Base-by-base conservation (phyloP, 495 filamentous ascomycete species). In the Cladorrhinum samala region DNA sequence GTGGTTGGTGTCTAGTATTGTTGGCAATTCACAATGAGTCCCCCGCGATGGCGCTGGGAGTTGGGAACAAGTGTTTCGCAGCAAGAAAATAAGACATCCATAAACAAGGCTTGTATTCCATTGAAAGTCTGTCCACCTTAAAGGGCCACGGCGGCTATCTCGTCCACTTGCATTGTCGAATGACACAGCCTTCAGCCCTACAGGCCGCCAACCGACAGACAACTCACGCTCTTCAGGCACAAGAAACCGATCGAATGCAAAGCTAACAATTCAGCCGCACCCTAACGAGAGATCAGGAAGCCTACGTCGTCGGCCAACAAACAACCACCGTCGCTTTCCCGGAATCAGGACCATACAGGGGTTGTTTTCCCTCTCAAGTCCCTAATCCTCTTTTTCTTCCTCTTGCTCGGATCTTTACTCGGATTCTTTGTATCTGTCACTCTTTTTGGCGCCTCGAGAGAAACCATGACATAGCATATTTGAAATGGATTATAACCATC, bases 401-500 rank as follows among this genome's bases (percentile, higher is more conserved):
- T 19, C 5, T 20, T 44, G 19, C 41, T 33, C 27, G 27, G 27
- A 33, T 33, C 27, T 33, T 45, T 8, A 6, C 11, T 41, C 14
- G 13, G 5, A n/a, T 11, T 45, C 42, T 33, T 47, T 24, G 20
- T 14, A 37, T 45, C 13, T 24, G 7, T 24, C 20, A 30, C 13
- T 16, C 27, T n/a, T n/a, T n/a, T n/a, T n/a, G 16, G 39, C 17
- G 8, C 39, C 9, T n/a, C 6, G 16, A 17, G 7, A 18, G 36
- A 37, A 21, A 52, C 47, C 43, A 61, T 67, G 58, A 38, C 42
- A 53, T 58, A 59, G 20, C 21, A n/a, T n/a, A n/a, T n/a, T n/a
- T 27, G 37, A 51, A 11, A 68, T 68, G 65, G 56, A 64, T 30
- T 39, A 47, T 38, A n/a, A n/a, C n/a, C 36, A 13, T n/a, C 50